Evolutionary conservation across 371 early-diverging fungal genomes (phyloP), one percentile per base, ranked within the genome.

Genomic region (Massospora cicadina): DNA sequence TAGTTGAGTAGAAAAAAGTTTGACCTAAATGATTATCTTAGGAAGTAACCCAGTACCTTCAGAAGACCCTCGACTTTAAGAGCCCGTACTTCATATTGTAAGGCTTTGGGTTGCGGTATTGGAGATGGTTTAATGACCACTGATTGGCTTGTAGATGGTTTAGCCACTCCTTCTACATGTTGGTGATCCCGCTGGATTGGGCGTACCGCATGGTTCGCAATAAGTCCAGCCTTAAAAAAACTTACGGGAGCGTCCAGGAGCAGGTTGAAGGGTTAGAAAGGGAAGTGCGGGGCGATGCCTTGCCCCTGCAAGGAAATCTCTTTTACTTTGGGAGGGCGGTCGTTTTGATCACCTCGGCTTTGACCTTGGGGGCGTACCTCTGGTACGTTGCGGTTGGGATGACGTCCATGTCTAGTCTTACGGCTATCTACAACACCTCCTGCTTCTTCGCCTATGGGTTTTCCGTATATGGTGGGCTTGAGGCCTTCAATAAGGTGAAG

Each of bases 371-470:
- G 7, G 79, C 88, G 21, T 90, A 88, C 66, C 70, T 86, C n/a
- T 90, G 90, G 90, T 90, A 89, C 65, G 70, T 81, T 43, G 84
- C 88, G 2, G 82, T 87, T 53, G 79, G 78, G 21, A 68, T 86
- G 61, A 86, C 83, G 0, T 78, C 83, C 54, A 87, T 86, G 85
- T 78, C 86, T 62, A 87, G 79, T 57, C 70, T 89, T 32, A 89
- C 89, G 0, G 90, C 88, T 24, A 85, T 87, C 33, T 87, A 85
- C 78, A 89, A 90, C 72, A 86, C 83, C 2, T 77, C 83, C 7
- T 87, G 87, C 65, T 87, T 88, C 65, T 90, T 85, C 71, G 88
- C 87, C 7, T 89, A 89, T 65, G 63, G 85, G 13, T 89, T 90
- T 68, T 87, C 87, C 3, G 71, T 89, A 17, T 54, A 79, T 57